Conservation (phyloP, 1,284 basidiomycete species). For the Pascua sp. region DNA sequence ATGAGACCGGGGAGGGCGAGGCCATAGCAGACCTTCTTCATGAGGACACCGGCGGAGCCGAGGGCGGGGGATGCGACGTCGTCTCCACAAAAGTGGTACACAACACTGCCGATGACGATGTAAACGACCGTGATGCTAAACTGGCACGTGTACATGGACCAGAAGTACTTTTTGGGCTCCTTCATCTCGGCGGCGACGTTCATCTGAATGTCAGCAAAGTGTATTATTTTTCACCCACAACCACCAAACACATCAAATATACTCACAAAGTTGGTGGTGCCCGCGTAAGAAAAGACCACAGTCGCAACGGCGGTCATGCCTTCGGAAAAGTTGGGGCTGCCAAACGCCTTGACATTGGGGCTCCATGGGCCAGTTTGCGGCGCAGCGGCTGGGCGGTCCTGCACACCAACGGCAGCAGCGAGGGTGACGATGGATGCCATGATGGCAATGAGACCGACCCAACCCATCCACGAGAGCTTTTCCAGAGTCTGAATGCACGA, state of each 20-base stretch:
- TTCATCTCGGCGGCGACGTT: conserved; percentile 37
- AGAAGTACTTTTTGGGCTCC: conserved; percentile 28
- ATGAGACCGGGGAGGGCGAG: conserved; percentile 43
- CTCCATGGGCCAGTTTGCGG: conserved; percentile 29
- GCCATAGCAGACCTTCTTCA: conserved; percentile 49
- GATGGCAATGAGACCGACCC: conserved; percentile 36
- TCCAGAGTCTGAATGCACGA: conserved; percentile 43
- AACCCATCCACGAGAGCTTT: conserved; percentile 45
- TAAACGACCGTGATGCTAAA: conserved; percentile 34
- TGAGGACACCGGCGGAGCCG: conserved; percentile 41
- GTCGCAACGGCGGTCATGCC: conserved; percentile 44
- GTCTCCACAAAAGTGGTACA: conserved; percentile 41
- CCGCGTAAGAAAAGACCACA: conserved; percentile 41
- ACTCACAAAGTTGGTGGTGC: conserved; percentile 26
- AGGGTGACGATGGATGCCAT: conserved; percentile 43
- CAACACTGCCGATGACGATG: conserved; percentile 28
- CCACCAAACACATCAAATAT: conserved; percentile 19
- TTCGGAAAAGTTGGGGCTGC: conserved; percentile 26
- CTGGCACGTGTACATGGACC: conserved; percentile 28
- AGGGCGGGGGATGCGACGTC: conserved; percentile 46
- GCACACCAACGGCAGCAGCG: conserved; percentile 45
- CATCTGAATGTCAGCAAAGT: conserved; percentile 23
- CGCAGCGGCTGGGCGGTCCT: conserved; percentile 40
- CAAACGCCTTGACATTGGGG: conserved; percentile 25
- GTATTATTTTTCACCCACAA: too few relatives aligned